Base-by-base conservation (phyloP, 306 rosid species). In the Vachellia pachyceras region DNA sequence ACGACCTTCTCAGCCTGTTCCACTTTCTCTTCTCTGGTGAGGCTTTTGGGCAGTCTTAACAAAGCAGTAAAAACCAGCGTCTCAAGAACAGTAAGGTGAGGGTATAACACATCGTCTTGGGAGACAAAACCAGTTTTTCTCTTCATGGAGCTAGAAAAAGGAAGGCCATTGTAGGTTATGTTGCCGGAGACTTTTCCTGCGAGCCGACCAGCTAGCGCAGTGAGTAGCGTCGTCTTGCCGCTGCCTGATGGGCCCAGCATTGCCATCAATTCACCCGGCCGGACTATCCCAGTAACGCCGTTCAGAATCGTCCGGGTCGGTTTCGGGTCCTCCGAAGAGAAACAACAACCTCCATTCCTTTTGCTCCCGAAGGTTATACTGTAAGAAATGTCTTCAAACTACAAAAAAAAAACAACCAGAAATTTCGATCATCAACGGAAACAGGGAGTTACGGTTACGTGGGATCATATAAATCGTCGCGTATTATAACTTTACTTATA, bases 171-270 rank as follows among this genome's bases (percentile, higher is more conserved):
- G 90, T 92, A 94, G 3, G 94, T 81, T 72, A 94, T 87, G 3
- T 74, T 35, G n/a, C 98, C 98, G 25, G 97, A 60, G 52, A 92
- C 60, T 76, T 90, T 94, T 12, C 92, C 91, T 15, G 84, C 71
- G 0, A 90, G 83, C 7, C 98, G 89, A 15, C 92, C 94, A 0
- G 89, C 95, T 0, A 94, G 80, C 46, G 98, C 96, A 0, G 94
- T 94, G 12, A 94, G 65, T 3, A 94, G 89, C 0, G 98, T 94
- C 36, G 98, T 94, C 84, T 94, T 94, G 37, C 98, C 98, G 20
- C 98, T 92, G 0, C 98, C 98, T 3, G 98, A 94, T 5, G 98
- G 97, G 6, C 98, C 98, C 79, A 92, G 70, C 97, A 92, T 92
- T 87, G 98, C 97, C 18, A 90, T 81, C 1, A 94, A 75, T 89